Conservation (phyloP, 2,329 filamentous ascomycete genomes). For the Stromatinia cepivora region DNA sequence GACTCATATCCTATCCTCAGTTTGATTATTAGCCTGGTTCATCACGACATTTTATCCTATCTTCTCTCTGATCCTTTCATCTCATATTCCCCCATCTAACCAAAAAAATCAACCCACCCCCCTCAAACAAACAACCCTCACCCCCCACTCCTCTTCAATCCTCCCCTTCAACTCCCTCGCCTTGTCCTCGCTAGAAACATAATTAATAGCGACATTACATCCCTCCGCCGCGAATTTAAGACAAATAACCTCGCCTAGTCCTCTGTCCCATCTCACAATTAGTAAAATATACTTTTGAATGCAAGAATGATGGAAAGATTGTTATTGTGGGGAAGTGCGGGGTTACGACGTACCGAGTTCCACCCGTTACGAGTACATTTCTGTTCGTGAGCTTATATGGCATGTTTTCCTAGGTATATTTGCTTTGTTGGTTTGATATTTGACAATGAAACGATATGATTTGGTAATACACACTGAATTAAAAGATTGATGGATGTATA, state of each 20-base stretch:
- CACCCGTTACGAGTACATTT: slow-evolving; percentile 65
- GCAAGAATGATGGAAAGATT: neutral
- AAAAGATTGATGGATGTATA: neutral
- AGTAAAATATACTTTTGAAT: neutral
- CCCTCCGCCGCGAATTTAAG: slow-evolving; percentile 63
- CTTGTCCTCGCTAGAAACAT: slow-evolving; percentile 55
- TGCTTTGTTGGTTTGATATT: neutral
- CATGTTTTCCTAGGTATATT: slow-evolving; percentile 46
- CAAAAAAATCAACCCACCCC: slow-evolving; percentile 47
- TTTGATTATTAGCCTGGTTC: neutral
- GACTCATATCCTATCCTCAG: slow-evolving; percentile 54
- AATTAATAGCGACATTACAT: slow-evolving; percentile 66
- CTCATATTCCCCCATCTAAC: too few relatives aligned
- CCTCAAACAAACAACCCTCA: slow-evolving; percentile 56
- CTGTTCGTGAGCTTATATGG: slow-evolving; percentile 61
- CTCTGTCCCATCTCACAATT: slow-evolving; percentile 45
- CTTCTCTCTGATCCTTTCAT: neutral
- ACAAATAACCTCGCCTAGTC: slow-evolving; percentile 60
- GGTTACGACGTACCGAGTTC: slow-evolving; percentile 54
- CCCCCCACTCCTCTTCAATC: slow-evolving; percentile 50
- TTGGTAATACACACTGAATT: neutral
- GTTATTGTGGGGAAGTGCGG: neutral
- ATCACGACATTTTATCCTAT: neutral
- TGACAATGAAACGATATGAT: neutral
- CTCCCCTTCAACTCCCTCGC: slow-evolving; percentile 55